phyloP scores from a whole-genome alignment of 2,329 filamentous ascomycete genomes.

The Cladosporium sp. region DNA sequence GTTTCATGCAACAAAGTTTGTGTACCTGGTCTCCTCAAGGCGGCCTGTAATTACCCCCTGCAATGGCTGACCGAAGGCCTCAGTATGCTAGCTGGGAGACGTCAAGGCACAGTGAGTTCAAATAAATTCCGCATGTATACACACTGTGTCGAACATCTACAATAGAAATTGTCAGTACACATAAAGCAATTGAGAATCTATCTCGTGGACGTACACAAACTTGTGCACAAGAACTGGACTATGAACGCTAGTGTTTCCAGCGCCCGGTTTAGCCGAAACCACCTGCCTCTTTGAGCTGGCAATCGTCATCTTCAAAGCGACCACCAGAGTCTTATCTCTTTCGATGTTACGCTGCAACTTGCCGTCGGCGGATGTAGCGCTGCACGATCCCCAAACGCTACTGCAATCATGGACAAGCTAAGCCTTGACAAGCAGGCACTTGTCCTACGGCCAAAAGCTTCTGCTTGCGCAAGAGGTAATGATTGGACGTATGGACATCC shows the following conservation, averaged over 20 bases:
- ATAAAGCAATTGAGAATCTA: no score
- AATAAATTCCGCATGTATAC: no score
- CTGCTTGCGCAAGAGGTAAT: neutral
- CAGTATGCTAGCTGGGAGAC: no score
- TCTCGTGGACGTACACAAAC: neutral
- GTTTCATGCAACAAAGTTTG: no score
- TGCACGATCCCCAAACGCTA: neutral
- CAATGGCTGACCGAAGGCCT: no score
- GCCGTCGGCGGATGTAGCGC: neutral
- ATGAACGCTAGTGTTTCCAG: neutral
- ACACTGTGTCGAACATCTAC: no score
- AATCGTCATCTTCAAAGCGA: neutral
- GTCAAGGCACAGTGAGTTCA: no score
- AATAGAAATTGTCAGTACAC: no score
- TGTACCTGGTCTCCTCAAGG: no score
- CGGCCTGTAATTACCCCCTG: no score
- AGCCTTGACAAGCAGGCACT: conserved; percentile 18
- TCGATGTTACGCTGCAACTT: neutral
- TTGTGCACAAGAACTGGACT: neutral
- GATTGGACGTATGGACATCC: neutral
- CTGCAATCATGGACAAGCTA: conserved; percentile 12
- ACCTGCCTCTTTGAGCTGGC: neutral
- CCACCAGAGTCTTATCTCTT: neutral
- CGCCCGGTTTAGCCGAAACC: no score
- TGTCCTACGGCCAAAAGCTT: neutral